Percentiles rank a stretch among this genome's conserved stretches.
Conservation (phyloP, 73 alveolate genomes). For the Chromera velia region DNA sequence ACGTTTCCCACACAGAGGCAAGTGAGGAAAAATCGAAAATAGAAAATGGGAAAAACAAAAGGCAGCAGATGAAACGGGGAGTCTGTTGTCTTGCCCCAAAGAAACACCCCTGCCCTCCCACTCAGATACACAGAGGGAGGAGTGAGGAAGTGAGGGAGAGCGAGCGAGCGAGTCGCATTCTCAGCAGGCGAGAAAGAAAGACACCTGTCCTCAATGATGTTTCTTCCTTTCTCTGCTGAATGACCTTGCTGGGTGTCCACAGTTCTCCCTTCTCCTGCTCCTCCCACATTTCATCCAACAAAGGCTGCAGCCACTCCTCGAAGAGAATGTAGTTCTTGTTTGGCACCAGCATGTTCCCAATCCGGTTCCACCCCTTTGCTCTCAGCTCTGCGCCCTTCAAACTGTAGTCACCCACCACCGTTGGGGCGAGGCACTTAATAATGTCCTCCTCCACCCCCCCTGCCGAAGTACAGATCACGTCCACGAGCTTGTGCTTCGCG, state of each 20-base stretch:
- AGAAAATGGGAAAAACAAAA: no score
- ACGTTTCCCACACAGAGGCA: no score
- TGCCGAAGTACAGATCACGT: constrained; percentile 83
- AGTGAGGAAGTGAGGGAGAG: no score
- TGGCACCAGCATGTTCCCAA: constrained; percentile 96
- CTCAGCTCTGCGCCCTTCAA: constrained; percentile 74
- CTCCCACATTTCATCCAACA: constrained; percentile 78
- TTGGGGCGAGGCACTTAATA: constrained; percentile 34
- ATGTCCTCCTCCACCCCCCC: constrained; percentile 95
- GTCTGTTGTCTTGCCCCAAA: no score
- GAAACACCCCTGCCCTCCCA: no score
- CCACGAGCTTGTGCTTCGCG: constrained; percentile 92
- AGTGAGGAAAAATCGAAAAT: no score
- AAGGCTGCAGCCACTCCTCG: constrained; percentile 89
- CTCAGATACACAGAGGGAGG: constrained; percentile 5
- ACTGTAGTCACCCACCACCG: constrained; percentile 69
- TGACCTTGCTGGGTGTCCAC: constrained; percentile 89
- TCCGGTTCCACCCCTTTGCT: constrained; percentile 74
- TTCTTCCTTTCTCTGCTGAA: no score
- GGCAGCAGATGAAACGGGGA: no score
- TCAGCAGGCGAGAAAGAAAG: no score
- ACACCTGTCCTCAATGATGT: no score
- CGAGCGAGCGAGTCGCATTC: no score
- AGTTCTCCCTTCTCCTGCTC: constrained; percentile 71
- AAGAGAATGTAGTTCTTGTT: constrained; percentile 86